Base-by-base conservation (phyloP, 768 basidiomycete genomes). In the Tulasnella sp. region DNA sequence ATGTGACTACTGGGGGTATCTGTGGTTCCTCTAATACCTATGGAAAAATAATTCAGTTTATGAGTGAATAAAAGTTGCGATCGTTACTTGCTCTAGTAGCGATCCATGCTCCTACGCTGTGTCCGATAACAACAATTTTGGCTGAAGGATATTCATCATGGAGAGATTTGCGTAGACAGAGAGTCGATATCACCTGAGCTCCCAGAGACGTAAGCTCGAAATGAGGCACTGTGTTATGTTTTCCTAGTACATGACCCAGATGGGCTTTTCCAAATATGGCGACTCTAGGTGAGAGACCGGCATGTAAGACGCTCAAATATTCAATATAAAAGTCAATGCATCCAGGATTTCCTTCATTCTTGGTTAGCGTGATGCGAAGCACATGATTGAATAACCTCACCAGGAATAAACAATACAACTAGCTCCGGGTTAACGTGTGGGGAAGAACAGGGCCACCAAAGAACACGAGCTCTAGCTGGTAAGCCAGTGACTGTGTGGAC, bases 81-180 rank as follows among this genome's bases (percentile, higher is more conserved):
- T 29, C 50, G 45, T n/a, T 31, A 58, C 65, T 57, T 31, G 75
- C 79, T 68, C 85, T 75, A 27, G 76, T 59, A 3, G 71, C 61
- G 45, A 88, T 67, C 82, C 83, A 89, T 1, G 75, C 65, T 1
- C 85, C 85, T 12, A 87, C 74, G 48, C 81, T 83, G 56, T 88
- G 84, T 7, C 78, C 81, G 19, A 72, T 60, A 0, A 82, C 20
- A 15, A 79, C 61, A 24, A 79, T 61, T 51, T 63, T 69, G 3
- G 56, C 40, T n/a, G 55, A 24, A 9, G 64, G 57, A 58, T 65
- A 72, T n/a, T 48, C 57, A 13, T 60, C 47, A 31, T 39, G 57
- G 2, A 76, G 55, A 15, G 69, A 64, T 40, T 78, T 73, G 4
- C 81, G 61, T 1, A 78, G 70, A 51, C 78, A 73, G 22, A 80